Conservation (phyloP, 768 basidiomycete species). For the Nevesoporus exiguus region DNA sequence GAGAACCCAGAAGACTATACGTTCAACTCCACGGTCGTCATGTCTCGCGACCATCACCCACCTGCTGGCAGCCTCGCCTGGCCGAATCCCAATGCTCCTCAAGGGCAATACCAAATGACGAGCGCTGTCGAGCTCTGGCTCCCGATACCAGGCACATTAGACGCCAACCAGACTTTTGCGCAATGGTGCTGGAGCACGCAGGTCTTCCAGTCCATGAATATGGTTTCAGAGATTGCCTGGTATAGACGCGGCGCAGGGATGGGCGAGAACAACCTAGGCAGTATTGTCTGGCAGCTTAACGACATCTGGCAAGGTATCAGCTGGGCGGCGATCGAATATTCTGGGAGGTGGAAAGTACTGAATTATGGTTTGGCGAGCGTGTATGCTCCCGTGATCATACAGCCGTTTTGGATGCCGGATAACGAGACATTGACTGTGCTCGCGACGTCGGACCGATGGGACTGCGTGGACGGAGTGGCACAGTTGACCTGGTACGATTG, state of each 20-base stretch:
- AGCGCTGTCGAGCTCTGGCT: constrained; percentile 52
- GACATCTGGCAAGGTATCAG: constrained; percentile 60
- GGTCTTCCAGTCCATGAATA: constrained; percentile 56
- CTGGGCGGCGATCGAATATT: constrained; percentile 55
- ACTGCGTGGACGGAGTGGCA: constrained; percentile 42
- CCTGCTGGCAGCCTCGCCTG: constrained; percentile 49
- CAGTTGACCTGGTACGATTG: constrained; percentile 60
- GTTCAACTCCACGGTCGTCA: constrained; percentile 56
- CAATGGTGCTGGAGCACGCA: constrained; percentile 66
- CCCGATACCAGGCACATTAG: constrained; percentile 45
- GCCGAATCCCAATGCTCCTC: constrained; percentile 52
- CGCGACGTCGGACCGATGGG: constrained; percentile 52
- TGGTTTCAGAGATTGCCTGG: constrained; percentile 56
- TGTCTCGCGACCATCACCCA: constrained; percentile 55
- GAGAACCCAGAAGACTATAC: constrained; percentile 47
- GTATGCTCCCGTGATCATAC: constrained; percentile 47
- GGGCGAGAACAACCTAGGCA: constrained; percentile 57
- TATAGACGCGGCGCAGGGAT: constrained; percentile 58
- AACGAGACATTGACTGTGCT: constrained; percentile 47
- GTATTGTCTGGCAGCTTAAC: constrained; percentile 57
- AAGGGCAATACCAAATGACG: constrained; percentile 54
- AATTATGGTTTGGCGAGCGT: constrained; percentile 46
- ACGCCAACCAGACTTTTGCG: constrained; percentile 56
- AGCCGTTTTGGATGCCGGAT: constrained; percentile 53
- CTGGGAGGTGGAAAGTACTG: constrained; percentile 58